Evolutionary conservation across 2,329 filamentous ascomycete species (phyloP).

Genomic region (Plectosphaerella cucumerina): DNA sequence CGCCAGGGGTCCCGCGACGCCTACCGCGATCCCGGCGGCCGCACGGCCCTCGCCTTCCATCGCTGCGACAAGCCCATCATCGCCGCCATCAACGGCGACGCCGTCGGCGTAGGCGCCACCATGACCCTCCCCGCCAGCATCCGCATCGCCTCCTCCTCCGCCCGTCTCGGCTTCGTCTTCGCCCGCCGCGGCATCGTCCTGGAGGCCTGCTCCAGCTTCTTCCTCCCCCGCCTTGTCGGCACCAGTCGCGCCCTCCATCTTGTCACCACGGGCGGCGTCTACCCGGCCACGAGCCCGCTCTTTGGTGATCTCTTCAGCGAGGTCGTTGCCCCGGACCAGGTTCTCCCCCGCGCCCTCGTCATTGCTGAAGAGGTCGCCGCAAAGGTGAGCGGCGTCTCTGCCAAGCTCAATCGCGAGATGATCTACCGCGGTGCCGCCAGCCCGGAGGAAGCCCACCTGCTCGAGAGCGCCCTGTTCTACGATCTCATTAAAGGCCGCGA

Average conservation of each 20-base stretch:
- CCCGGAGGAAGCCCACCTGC: constrained; percentile 65
- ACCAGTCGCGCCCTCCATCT: constrained; percentile 59
- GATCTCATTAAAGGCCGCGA: constrained; percentile 55
- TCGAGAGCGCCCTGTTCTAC: constrained; percentile 63
- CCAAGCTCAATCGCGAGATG: constrained; percentile 66
- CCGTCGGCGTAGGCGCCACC: constrained; percentile 58
- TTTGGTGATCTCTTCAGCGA: constrained; percentile 64
- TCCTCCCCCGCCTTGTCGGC: constrained; percentile 67
- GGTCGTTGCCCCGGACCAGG: constrained; percentile 53
- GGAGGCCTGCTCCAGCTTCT: constrained; percentile 69
- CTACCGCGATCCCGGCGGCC: constrained; percentile 49
- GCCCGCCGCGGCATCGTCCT: constrained; percentile 64
- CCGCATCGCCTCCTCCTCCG: constrained; percentile 47
- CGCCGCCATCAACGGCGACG: constrained; percentile 54
- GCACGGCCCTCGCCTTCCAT: constrained; percentile 50
- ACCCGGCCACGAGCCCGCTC: constrained; percentile 44
- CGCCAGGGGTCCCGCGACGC: constrained; percentile 18
- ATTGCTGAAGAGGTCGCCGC: constrained; percentile 62
- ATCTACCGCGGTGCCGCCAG: constrained; percentile 57
- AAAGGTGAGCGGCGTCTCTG: constrained; percentile 62
- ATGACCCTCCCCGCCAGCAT: constrained; percentile 55
- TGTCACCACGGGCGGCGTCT: constrained; percentile 62
- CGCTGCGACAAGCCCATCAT: constrained; percentile 55
- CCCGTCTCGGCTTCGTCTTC: constrained; percentile 74
- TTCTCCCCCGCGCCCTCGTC: constrained; percentile 60